Base-by-base conservation (phyloP, 345 rosid genomes). In the Dovyalis caffra region DNA sequence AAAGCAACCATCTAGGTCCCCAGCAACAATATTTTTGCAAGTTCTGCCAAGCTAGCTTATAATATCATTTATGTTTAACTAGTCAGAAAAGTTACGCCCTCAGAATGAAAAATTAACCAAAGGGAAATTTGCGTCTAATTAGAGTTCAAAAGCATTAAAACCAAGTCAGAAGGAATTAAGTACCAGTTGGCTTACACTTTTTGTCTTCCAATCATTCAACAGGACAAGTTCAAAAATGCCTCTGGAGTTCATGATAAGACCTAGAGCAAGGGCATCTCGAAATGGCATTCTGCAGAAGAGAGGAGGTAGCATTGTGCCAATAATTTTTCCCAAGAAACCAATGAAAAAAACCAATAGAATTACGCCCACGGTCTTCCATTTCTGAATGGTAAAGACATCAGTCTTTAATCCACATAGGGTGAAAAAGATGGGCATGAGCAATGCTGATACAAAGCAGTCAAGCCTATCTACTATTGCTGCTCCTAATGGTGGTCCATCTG, bases 401-500 rank as follows among this genome's bases (percentile, higher is more conserved):
- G 76, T 80, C 71, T 70, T 74, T 25, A 79, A 70, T 66, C 87
- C 87, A 57, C 84, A 60, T 6, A 76, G 57, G 15, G 84, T 66
- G 62, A 82, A 82, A 66, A 79, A 85, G 15, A 73, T 51, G 15
- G 87, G 87, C 63, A 78, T 75, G 10, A 85, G 66, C 69, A 82
- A 56, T 11, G 66, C 61, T 1, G 85, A 61, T 4, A 70, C 72
- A 37, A 82, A 75, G 60, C 80, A 68, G 38, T 82, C 87, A 23
- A 85, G 80, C 80, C 77, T 85, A 15, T 82, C 78, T 6, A 75
- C 78, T 28, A 85, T 33, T 2, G 83, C 80, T 28, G 87, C 80
- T 62, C 84, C 85, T 58, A 85, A 64, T 2, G 84, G 83, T 10
- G 85, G 84, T 21, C 85, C 87, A 20, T 77, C 87, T 8, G 87